Conservation (phyloP, 164 flowering plant species). For the Platanus orientalis region DNA sequence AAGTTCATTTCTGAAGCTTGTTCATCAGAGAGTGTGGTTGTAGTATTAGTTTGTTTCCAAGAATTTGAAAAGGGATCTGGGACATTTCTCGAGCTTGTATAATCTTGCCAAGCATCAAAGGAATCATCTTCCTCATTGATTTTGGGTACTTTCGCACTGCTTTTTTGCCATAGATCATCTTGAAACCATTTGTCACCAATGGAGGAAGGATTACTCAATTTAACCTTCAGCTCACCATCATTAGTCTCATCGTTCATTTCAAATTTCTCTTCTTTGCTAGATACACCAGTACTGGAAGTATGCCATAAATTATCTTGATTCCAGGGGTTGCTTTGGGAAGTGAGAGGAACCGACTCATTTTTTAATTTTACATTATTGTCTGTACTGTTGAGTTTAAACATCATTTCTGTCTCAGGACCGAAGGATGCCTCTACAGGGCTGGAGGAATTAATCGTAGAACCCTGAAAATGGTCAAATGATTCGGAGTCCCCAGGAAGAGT, state of each 20-base stretch:
- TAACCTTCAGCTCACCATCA: conserved; percentile 7
- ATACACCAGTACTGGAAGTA: conserved; percentile 9
- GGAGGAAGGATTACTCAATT: conserved; percentile 15
- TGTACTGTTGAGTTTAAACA: background rate
- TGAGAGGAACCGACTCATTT: conserved; percentile 12
- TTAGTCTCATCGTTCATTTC: conserved; percentile 3
- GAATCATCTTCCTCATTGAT: conserved; percentile 27
- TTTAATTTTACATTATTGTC: conserved; percentile 13
- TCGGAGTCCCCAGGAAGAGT: conserved; percentile 17
- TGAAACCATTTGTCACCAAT: conserved; percentile 19
- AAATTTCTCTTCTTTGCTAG: conserved; percentile 13
- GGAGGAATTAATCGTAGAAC: conserved; percentile 20
- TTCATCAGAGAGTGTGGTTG: conserved; percentile 9
- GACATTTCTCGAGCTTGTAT: conserved; percentile 33
- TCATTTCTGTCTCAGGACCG: conserved; percentile 19
- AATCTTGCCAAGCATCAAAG: conserved; percentile 45
- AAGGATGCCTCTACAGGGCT: conserved; percentile 28
- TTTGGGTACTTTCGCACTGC: conserved; percentile 13
- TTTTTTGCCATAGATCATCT: conserved; percentile 26
- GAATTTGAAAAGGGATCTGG: conserved; percentile 22
- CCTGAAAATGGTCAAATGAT: conserved; percentile 28
- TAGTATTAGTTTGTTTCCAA: conserved; percentile 14
- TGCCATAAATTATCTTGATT: conserved; percentile 29
- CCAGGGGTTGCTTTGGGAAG: conserved; percentile 26
- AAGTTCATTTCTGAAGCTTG: conserved; percentile 26